Evolutionary conservation across 495 filamentous ascomycete genomes (phyloP).

Genomic region (Tirmania nivea): DNA sequence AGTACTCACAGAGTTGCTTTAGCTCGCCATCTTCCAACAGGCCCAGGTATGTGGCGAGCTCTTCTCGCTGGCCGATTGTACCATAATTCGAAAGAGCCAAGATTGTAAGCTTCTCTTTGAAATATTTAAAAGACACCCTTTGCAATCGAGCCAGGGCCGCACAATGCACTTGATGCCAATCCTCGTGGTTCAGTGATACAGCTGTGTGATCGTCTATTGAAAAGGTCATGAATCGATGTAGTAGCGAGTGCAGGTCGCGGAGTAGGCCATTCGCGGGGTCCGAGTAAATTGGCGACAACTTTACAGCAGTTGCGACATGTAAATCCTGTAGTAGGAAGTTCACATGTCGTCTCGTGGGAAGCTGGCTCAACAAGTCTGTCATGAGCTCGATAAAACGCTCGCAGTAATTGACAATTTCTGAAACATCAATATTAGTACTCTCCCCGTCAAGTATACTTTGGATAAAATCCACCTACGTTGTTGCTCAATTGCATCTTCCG

Average conservation of each 20-base stretch:
- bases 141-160: conserved; percentile 57
- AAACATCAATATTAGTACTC: conserved; percentile 1
- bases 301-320: conserved; percentile 64
- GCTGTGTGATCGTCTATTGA: conserved; percentile 82
- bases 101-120: conserved; percentile 75
- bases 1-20: conserved; percentile 37
- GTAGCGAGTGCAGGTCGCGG: conserved; percentile 55
- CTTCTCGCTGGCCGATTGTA: conserved; percentile 54
- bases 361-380: conserved; percentile 75
- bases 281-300: conserved; percentile 55
- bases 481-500: conserved; percentile 18
- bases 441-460: not conserved
- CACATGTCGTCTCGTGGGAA: conserved; percentile 83
- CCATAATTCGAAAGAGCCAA: conserved; percentile 84
- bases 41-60: conserved; percentile 57
- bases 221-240: conserved; percentile 72
- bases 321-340: conserved; percentile 82
- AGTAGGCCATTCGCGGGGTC: conserved; percentile 53
- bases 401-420: conserved; percentile 60
- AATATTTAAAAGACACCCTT: conserved; percentile 56
- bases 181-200: conserved; percentile 42
- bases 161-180: conserved; percentile 64
- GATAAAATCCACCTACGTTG: not conserved
- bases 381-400: conserved; percentile 83
- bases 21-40: conserved; percentile 53